phyloP scores from a whole-genome alignment of 495 filamentous ascomycete species.

The Pyronema domesticum region DNA sequence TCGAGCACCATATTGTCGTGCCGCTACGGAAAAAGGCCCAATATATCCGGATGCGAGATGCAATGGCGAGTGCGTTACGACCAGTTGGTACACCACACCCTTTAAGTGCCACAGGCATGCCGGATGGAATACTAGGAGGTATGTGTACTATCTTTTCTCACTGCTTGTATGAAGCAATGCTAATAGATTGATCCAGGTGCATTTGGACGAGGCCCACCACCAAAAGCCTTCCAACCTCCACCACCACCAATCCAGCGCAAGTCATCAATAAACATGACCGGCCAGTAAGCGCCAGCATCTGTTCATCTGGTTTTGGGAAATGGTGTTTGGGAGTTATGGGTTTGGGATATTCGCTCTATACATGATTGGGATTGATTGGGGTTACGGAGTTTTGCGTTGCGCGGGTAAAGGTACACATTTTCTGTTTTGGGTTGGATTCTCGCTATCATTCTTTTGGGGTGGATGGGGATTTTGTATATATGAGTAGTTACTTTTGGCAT shows the following conservation, averaged over 20 bases:
- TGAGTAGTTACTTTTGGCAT: no score
- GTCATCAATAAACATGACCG: not conserved
- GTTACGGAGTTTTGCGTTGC: no score
- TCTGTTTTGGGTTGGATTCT: no score
- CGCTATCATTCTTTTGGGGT: no score
- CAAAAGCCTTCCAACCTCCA: conserved; percentile 1
- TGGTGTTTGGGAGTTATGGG: not conserved
- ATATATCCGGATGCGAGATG: conserved; percentile 72
- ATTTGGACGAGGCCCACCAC: not conserved
- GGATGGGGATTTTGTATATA: no score
- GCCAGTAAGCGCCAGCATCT: not conserved
- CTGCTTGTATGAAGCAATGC: not conserved
- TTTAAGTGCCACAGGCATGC: not conserved
- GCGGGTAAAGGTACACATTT: no score
- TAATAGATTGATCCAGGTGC: not conserved
- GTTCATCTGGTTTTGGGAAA: not conserved
- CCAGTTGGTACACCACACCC: conserved; percentile 10
- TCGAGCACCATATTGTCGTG: conserved; percentile 46
- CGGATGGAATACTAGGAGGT: not conserved
- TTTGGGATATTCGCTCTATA: no score
- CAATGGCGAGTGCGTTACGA: conserved; percentile 56
- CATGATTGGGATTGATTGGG: no score
- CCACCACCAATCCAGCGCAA: not conserved
- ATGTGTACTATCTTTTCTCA: not conserved
- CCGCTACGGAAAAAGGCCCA: conserved; percentile 58